Conservation (phyloP, 1,284 basidiomycete genomes). For the Ceratobasidium sp. region DNA sequence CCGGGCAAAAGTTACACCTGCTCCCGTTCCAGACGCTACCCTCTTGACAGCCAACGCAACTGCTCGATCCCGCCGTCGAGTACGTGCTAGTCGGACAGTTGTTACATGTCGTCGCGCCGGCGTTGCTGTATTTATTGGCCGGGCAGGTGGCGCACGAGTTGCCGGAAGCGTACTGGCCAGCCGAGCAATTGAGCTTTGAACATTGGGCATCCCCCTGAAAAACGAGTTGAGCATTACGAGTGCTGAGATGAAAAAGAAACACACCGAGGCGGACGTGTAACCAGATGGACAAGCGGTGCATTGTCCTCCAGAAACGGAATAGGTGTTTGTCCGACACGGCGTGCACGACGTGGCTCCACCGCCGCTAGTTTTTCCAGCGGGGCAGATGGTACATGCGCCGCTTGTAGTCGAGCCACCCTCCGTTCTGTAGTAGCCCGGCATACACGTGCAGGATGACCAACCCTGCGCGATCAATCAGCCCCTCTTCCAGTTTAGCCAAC, state of each 20-base stretch:
- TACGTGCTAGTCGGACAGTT: not conserved
- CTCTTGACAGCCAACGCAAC: too few species aligned
- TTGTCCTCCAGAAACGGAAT: not conserved
- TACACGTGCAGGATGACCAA: not conserved
- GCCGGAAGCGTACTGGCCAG: not conserved
- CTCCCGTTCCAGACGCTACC: too few species aligned
- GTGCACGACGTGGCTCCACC: not conserved
- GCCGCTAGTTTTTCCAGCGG: conserved; percentile 7
- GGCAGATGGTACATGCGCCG: conserved; percentile 24
- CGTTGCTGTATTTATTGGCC: not conserved
- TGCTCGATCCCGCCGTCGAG: too few species aligned
- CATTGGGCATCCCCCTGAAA: not conserved
- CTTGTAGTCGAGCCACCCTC: not conserved
- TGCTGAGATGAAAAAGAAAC: not conserved
- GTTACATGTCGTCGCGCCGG: not conserved
- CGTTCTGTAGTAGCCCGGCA: conserved; percentile 2
- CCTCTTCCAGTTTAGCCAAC: not conserved
- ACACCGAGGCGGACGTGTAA: not conserved
- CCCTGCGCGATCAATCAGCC: not conserved
- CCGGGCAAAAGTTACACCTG: not conserved
- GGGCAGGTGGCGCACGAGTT: conserved; percentile 16
- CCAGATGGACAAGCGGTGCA: conserved; percentile 5
- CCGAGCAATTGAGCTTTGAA: not conserved
- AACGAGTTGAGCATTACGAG: not conserved
- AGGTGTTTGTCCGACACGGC: conserved; percentile 8